Evolutionary conservation across 2,329 filamentous ascomycete genomes (phyloP), one percentile per base, ranked within the genome.

Genomic region (Colletotrichum abscissum): DNA sequence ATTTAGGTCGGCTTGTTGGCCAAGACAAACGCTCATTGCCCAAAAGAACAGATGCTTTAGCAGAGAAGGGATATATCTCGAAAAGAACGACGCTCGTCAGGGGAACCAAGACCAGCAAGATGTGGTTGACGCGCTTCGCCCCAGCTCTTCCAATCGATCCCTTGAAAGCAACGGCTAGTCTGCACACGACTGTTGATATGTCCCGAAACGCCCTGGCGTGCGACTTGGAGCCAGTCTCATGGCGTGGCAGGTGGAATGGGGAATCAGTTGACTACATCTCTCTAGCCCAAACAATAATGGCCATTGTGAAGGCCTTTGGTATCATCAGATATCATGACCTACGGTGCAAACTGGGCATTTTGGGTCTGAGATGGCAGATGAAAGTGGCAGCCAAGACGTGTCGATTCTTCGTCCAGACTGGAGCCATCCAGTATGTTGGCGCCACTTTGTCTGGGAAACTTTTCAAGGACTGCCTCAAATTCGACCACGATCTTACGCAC

Each of bases 1-100:
- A 92, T 71, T 83, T 92, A 28, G 87, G 88, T 19, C 86, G 86
- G 24, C 81, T 90, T 1, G 89, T 89, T 14, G 85, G 87, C 26
- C 90, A 92, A 78, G 90, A 92, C 79, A 92, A 92, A 78, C 87
- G 90, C 63, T 92, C 90, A 1, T 86, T 92, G 1, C 90, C 90
- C 3, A 90, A 88, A 70, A 84, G 90, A 42, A 92, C 90, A 0
- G 89, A 91, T 75, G 85, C 86, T 3, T 83, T 92, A 1, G 86
- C 88, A 5, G 85, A 85, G 74, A 91, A 92, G 77, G 90, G 90
- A 19, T 92, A 92, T 75, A 88, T 91, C 60, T 87, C 87, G 63
- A 92, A 92, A 79, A 86, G 90, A 54, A 88, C 89, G 4, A 87
- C 89, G 1, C 85, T 91, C 24, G 86, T 90, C 12, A 85, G 87